These are phyloP conservation scores for Aphanomyces euteiches DNA, from an alignment of 352 stramenopile species.

Conservation along the genomic window DNA sequence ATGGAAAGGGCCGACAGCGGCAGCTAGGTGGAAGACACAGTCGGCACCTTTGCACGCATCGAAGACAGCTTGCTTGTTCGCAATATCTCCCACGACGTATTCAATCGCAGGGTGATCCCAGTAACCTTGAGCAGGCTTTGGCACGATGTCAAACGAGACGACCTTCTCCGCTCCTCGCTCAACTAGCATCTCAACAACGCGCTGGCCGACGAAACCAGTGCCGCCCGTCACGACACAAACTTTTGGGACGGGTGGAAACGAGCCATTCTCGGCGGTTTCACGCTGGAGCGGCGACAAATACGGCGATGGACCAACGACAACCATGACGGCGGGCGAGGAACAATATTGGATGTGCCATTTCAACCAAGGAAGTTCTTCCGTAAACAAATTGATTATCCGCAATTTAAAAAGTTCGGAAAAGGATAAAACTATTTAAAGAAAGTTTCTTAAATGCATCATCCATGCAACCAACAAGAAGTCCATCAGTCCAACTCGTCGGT, in stretches of 20 bases:
- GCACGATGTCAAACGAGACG: constrained; percentile 80
- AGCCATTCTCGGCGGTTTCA: not conserved
- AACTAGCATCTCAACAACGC: constrained; percentile 89
- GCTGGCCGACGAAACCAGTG: constrained; percentile 78
- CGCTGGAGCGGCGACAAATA: not conserved
- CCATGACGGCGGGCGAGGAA: not conserved
- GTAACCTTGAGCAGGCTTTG: constrained; percentile 37
- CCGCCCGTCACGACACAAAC: constrained; percentile 72
- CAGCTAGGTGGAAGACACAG: constrained; percentile 85
- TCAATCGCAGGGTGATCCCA: constrained; percentile 36
- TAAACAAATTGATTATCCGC: too few species aligned
- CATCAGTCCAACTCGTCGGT: too few species aligned
- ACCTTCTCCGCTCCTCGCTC: constrained; percentile 74
- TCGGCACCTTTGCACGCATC: constrained; percentile 55
- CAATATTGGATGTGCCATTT: not conserved
- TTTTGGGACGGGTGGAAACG: constrained; percentile 7
- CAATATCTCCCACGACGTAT: constrained; percentile 64
- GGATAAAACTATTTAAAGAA: too few species aligned
- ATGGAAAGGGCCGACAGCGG: constrained; percentile 85
- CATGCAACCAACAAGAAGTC: too few species aligned
- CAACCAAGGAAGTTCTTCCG: not conserved
- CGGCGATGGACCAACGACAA: constrained; percentile 8
- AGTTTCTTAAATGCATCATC: too few species aligned
- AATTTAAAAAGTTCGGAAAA: too few species aligned
- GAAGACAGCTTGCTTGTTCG: constrained; percentile 54